These are phyloP conservation scores for Talaromyces sp. DNA, from an alignment of 2,329 filamentous ascomycete genomes.

Conservation along the genomic window DNA sequence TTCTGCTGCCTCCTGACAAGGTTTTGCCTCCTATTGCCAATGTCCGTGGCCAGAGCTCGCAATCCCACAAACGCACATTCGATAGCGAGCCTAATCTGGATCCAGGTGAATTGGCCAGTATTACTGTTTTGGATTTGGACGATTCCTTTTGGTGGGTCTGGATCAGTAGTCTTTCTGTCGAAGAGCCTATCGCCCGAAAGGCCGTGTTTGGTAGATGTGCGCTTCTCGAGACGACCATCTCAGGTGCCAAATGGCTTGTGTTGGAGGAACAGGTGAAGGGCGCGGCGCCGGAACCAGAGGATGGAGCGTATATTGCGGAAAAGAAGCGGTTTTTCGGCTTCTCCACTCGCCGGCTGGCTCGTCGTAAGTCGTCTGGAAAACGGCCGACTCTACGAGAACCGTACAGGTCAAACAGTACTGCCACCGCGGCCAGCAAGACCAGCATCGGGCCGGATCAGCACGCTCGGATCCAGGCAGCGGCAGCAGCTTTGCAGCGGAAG, in stretches of 20 bases:
- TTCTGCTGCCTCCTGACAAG: constrained; percentile 88
- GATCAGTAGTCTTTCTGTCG: constrained; percentile 91
- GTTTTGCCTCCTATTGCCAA: constrained; percentile 75
- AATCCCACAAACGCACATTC: constrained; percentile 72
- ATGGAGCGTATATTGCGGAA: constrained; percentile 84
- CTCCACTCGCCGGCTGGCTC: constrained; percentile 61
- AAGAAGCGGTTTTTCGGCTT: constrained; percentile 94
- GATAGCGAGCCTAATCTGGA: constrained; percentile 66
- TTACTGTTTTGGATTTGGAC: constrained; percentile 77
- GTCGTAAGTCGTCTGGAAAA: constrained; percentile 67
- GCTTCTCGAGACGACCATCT: constrained; percentile 80
- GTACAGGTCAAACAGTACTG: constrained; percentile 46
- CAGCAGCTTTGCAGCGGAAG: constrained; percentile 71
- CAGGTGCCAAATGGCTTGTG: constrained; percentile 79
- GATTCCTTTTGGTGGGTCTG: constrained; percentile 99
- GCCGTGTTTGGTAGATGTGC: constrained; percentile 91
- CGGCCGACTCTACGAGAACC: constrained; percentile 48
- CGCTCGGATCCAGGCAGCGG: constrained; percentile 86
- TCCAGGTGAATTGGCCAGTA: constrained; percentile 90
- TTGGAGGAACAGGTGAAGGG: constrained; percentile 96
- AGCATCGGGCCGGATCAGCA: constrained; percentile 89
- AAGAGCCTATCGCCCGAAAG: constrained; percentile 81
- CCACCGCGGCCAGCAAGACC: constrained; percentile 63
- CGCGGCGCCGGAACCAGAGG: constrained; percentile 75
- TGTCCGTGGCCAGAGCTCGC: constrained; percentile 71